These are phyloP conservation scores for Mycena metata DNA, from an alignment of 768 basidiomycete species.

Conservation along the genomic window DNA sequence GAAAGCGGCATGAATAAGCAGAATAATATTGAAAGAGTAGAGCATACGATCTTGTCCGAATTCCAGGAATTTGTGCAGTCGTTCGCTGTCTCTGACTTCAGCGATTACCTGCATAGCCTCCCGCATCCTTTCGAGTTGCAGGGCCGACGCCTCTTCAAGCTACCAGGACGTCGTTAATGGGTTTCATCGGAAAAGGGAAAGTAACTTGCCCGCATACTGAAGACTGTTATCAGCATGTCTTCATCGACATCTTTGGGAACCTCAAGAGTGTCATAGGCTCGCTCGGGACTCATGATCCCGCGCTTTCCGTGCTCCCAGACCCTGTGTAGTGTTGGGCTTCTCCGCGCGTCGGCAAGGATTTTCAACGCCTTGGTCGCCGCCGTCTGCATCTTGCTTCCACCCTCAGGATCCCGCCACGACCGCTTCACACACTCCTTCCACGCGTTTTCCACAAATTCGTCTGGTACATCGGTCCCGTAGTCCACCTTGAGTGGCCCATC, in stretches of 20 bases:
- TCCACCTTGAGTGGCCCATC: conserved; percentile 73
- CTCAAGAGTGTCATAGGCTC: conserved; percentile 80
- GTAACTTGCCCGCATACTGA: conserved; percentile 71
- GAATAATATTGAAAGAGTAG: conserved; percentile 36
- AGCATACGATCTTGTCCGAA: conserved; percentile 82
- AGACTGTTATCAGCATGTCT: conserved; percentile 81
- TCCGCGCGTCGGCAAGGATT: conserved; percentile 74
- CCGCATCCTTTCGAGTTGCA: conserved; percentile 76
- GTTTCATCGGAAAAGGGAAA: conserved; percentile 4
- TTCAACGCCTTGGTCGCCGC: conserved; percentile 78
- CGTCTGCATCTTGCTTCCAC: conserved; percentile 62
- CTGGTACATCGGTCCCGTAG: conserved; percentile 77
- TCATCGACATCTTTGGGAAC: conserved; percentile 82
- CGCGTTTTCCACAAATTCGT: conserved; percentile 77
- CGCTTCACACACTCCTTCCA: conserved; percentile 73
- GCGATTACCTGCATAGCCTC: conserved; percentile 83
- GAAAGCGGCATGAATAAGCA: conserved; percentile 15
- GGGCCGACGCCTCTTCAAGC: conserved; percentile 77
- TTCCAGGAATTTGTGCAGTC: conserved; percentile 73
- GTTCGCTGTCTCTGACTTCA: conserved; percentile 79
- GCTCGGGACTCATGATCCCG: conserved; percentile 72
- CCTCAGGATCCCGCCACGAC: conserved; percentile 66
- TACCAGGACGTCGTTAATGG: conserved; percentile 46
- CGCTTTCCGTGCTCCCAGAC: conserved; percentile 69
- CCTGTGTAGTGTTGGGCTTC: conserved; percentile 62